Conservation (phyloP, 2,329 filamentous ascomycete genomes). For the Beauveria scarabaeidicola region DNA sequence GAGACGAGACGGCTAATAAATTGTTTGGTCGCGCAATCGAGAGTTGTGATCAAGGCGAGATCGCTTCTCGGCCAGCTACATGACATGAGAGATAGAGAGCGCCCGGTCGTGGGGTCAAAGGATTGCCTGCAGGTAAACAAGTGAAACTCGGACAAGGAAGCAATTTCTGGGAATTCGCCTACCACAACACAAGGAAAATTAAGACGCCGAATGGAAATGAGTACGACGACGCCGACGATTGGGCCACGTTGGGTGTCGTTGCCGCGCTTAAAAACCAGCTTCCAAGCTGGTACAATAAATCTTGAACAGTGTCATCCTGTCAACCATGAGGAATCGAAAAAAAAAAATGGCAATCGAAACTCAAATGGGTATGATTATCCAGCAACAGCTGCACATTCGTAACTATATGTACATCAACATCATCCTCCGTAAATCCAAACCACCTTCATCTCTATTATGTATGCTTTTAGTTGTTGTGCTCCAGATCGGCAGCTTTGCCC, state of each 20-base stretch:
- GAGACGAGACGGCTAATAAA: not conserved
- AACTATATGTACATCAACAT: conserved; percentile 4
- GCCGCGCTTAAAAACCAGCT: no score
- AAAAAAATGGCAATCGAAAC: not conserved
- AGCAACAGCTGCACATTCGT: not conserved
- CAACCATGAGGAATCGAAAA: not conserved
- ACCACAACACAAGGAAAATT: not conserved
- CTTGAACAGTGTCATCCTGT: no score
- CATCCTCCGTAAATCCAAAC: not conserved
- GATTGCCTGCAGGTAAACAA: no score
- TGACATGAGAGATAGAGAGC: no score
- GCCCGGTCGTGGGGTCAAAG: no score
- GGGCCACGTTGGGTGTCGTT: not conserved
- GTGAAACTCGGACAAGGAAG: no score
- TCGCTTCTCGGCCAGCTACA: no score
- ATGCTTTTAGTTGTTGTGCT: not conserved
- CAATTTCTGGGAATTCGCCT: no score
- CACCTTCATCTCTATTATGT: not conserved
- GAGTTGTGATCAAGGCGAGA: no score
- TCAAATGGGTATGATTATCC: conserved; percentile 11
- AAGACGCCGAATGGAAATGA: not conserved
- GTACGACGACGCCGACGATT: not conserved
- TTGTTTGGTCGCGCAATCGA: no score
- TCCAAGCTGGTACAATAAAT: no score
- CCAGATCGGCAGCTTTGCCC: conserved; percentile 16